Evolutionary conservation across 176 grass and related monocot species (phyloP).

Genomic region (Eragrostis curvula): DNA sequence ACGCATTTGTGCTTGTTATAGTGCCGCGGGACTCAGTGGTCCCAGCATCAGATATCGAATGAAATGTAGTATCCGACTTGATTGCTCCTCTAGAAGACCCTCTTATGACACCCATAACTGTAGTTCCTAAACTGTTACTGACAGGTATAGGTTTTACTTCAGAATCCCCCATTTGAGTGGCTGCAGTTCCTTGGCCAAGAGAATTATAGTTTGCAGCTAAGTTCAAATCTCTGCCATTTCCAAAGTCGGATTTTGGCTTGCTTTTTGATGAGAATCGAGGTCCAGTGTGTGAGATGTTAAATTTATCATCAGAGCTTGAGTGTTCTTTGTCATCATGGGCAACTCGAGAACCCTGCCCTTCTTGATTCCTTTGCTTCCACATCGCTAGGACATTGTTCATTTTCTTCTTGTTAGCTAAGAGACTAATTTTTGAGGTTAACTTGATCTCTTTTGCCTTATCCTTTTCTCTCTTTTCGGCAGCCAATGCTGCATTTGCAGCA

Average conservation of each 20-base stretch:
- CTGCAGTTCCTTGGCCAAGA: constrained; percentile 48
- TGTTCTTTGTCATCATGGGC: constrained; percentile 70
- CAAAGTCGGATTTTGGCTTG: constrained; percentile 69
- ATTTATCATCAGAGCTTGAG: constrained; percentile 53
- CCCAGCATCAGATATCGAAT: constrained; percentile 43
- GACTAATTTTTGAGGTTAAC: constrained; percentile 78
- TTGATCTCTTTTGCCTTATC: constrained; percentile 95
- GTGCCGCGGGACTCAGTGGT: constrained; percentile 31
- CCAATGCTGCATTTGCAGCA: constrained; percentile 86
- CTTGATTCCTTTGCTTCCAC: constrained; percentile 99
- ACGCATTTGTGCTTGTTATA: constrained; percentile 35
- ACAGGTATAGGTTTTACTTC: constrained; percentile 70
- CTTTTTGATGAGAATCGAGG: constrained; percentile 49
- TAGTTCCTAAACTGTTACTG: constrained; percentile 69
- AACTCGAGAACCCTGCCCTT: constrained; percentile 65
- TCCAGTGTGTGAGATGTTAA: constrained; percentile 41
- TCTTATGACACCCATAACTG: constrained; percentile 87
- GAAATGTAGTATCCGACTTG: constrained; percentile 66
- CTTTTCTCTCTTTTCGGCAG: constrained; percentile 98
- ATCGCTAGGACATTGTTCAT: constrained; percentile 98
- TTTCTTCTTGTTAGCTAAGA: constrained; percentile 97
- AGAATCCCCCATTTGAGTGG: constrained; percentile 36
- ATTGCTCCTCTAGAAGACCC: constrained; percentile 78
- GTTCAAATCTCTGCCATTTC: constrained; percentile 46
- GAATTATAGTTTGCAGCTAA: constrained; percentile 43